Percentiles rank a stretch among this genome's conserved stretches.
Evolutionary conservation across 2,329 filamentous ascomycete genomes (phyloP).

Genomic region (Pestalotiopsis sp.): DNA sequence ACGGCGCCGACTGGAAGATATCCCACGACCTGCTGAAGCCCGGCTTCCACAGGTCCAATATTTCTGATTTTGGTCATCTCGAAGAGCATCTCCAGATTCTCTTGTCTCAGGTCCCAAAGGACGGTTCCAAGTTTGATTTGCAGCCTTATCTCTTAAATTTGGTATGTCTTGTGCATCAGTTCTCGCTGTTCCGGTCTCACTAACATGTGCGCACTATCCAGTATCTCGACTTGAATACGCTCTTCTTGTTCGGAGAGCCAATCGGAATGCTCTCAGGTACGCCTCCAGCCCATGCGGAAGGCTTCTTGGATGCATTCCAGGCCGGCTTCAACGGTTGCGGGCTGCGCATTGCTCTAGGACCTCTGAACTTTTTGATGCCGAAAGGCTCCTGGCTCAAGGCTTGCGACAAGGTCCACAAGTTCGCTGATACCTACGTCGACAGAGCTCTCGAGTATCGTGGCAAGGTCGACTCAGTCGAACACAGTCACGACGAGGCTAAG

Average conservation of each 20-base stretch:
- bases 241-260: slow-evolving; percentile 26
- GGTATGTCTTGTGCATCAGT: slow-evolving; percentile 19
- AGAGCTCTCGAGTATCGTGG: slow-evolving; percentile 24
- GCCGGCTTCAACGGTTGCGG: slow-evolving; percentile 26
- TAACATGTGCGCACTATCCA: slow-evolving; percentile 21
- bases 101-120: slow-evolving; percentile 24
- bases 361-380: slow-evolving; percentile 25
- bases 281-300: slow-evolving; percentile 22
- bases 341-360: slow-evolving; percentile 25
- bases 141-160: slow-evolving; percentile 24
- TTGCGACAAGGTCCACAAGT: slow-evolving; percentile 25
- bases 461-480: slow-evolving; percentile 16
- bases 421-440: slow-evolving; percentile 25
- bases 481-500: not conserved
- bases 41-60: slow-evolving; percentile 25
- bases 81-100: slow-evolving; percentile 24
- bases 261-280: slow-evolving; percentile 25
- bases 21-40: slow-evolving; percentile 27
- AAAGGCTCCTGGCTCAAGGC: slow-evolving; percentile 25
- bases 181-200: slow-evolving; percentile 15
- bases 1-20: slow-evolving; percentile 24
- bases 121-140: slow-evolving; percentile 25
- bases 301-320: slow-evolving; percentile 25
- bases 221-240: slow-evolving; percentile 26
- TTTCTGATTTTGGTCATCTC: slow-evolving; percentile 23